phyloP scores from a whole-genome alignment of 352 stramenopile genomes.

The Globisporangium cylindrosporum region DNA sequence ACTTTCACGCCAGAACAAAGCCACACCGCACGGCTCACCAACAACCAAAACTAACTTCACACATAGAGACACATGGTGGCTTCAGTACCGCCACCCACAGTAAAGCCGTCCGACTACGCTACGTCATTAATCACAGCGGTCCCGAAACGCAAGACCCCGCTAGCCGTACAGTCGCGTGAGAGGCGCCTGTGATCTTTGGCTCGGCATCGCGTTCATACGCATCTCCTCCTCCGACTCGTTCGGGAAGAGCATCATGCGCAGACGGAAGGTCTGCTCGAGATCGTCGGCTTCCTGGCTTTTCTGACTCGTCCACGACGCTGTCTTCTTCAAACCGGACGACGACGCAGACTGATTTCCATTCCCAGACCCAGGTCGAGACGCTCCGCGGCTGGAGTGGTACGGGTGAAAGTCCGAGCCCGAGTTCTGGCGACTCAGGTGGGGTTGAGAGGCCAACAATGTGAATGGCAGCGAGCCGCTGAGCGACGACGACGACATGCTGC shows the following conservation, averaged over 20 bases:
- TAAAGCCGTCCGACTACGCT: background rate
- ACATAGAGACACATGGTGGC: background rate
- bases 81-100: background rate
- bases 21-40: background rate
- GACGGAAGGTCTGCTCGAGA: conserved; percentile 30
- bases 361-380: conserved; percentile 1
- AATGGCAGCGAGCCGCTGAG: conserved; percentile 9
- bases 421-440: background rate
- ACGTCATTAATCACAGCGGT: too few relatives aligned
- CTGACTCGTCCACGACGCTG: background rate
- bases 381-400: conserved; percentile 1
- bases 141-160: background rate
- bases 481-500: conserved; percentile 11
- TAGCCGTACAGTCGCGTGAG: background rate
- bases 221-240: conserved; percentile 11
- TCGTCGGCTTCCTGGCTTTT: conserved; percentile 19
- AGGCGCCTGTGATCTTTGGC: background rate
- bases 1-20: conserved; percentile 1
- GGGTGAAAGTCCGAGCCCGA: background rate
- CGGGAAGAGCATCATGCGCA: conserved; percentile 31
- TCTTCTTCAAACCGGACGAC: background rate
- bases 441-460: background rate
- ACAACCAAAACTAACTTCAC: background rate
- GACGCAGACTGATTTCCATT: background rate
- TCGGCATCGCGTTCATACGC: conserved; percentile 7